Evolutionary conservation across 371 early-diverging fungal genomes (phyloP), one percentile per base, ranked within the genome.

Genomic region (Apophysomyces ossiformis): DNA sequence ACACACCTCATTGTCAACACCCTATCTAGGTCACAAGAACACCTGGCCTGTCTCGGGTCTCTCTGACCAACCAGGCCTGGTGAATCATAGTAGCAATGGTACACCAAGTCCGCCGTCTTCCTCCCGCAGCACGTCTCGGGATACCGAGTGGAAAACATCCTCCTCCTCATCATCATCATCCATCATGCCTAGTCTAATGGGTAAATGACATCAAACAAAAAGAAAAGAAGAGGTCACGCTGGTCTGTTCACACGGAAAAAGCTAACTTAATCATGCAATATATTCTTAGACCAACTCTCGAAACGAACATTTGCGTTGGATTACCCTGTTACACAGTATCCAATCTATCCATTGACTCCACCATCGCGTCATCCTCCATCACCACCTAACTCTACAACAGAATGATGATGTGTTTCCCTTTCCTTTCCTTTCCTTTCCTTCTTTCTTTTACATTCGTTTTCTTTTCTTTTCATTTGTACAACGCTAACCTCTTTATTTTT

Each of bases 151-250:
- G 74, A 70, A 69, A 64, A 43, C 57, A 26, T 2, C 32, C 2
- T 26, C 32, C 32, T 26, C 32, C 5, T 41, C 41, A 39, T 38
- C 68, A 39, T 38, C 68, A 18, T 44, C 67, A n/a, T 54, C 71
- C 32, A 26, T 26, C 32, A 77, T 80, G 65, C 81, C 81, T 21
- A 80, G 81, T 59, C 61, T 80, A 37, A 80, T 75, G 75, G 81
- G 78, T 80, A 77, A 69, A 43, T 57, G 36, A 26, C 15, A 16
- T 11, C 26, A 57, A 57, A 45, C 13, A 45, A 45, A 45, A 45
- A 45, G 16, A 45, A 43, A 43, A 43, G 1, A 47, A 47, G 7
- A 11, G 54, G 54, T 50, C 54, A 50, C 54, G 21, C n/a, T 50
- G 54, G 54, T 1, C 21, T 32, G 21, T 50, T 50, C 54, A 50